These are phyloP conservation scores for Fusarium coffeatum DNA, from an alignment of 2,329 filamentous ascomycete genomes.

Conservation along the genomic window DNA sequence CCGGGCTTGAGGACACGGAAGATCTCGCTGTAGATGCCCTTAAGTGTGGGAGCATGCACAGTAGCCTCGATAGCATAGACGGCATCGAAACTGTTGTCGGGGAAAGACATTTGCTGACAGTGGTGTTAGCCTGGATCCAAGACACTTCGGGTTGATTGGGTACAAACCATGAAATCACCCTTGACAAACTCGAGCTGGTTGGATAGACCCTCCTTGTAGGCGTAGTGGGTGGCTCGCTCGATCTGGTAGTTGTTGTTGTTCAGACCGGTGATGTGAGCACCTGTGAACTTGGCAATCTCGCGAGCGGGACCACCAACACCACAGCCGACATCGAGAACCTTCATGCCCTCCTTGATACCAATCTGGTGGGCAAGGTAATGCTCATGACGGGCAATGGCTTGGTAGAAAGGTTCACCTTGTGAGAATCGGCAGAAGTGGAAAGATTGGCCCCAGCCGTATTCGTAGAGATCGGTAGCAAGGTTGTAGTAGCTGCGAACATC, in stretches of 20 bases:
- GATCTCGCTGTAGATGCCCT: constrained; percentile 94
- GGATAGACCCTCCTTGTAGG: constrained; percentile 81
- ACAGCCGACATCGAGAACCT: constrained; percentile 94
- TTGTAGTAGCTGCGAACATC: constrained; percentile 82
- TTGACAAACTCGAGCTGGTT: constrained; percentile 88
- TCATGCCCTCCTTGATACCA: constrained; percentile 85
- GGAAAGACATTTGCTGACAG: constrained; percentile 88
- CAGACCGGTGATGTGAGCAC: constrained; percentile 86
- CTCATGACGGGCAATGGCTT: constrained; percentile 95
- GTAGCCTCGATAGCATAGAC: constrained; percentile 98
- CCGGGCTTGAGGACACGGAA: constrained; percentile 96
- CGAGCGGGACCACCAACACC: constrained; percentile 95
- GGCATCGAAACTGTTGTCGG: constrained; percentile 90
- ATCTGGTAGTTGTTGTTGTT: constrained; percentile 99
- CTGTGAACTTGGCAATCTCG: constrained; percentile 96
- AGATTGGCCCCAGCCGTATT: constrained; percentile 94
- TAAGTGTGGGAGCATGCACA: constrained; percentile 89
- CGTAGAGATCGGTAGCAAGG: constrained; percentile 94
- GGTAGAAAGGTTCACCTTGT: constrained; percentile 84
- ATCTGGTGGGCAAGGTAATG: constrained; percentile 96
- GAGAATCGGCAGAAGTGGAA: constrained; percentile 99
- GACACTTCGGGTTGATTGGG: background rate
- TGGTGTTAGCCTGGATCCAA: constrained; percentile 16
- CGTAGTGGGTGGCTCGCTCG: constrained; percentile 88
- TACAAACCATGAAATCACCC: constrained; percentile 89